Conservation (phyloP, 331 rosid species). For the Erythrophleum ivorense region DNA sequence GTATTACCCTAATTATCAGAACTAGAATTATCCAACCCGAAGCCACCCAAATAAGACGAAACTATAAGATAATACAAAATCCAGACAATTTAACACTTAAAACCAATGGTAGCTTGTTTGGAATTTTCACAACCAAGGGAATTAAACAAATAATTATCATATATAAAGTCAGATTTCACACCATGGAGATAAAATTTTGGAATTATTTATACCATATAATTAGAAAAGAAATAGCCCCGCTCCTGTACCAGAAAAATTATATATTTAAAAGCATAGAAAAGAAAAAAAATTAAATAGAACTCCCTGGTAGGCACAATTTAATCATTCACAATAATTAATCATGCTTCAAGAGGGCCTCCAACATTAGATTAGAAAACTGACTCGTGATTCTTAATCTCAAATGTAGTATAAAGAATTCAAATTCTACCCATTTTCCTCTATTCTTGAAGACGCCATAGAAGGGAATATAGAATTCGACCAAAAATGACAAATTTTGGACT, state of each 20-base stretch:
- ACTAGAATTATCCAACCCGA: not conserved
- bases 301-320: too few species aligned
- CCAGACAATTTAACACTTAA: not conserved
- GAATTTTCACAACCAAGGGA: not conserved
- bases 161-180: not conserved
- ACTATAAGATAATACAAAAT: not conserved
- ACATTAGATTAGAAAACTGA: not conserved
- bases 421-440: not conserved
- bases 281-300: too few species aligned
- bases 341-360: not conserved
- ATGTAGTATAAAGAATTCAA: not conserved
- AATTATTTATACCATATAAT: not conserved
- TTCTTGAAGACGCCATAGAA: not conserved
- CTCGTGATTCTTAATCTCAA: too few species aligned
- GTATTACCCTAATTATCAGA: not conserved
- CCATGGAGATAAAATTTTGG: not conserved
- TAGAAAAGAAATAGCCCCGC: not conserved
- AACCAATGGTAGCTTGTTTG: not conserved
- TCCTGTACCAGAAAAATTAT: not conserved
- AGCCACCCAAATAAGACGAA: not conserved
- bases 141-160: not conserved
- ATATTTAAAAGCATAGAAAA: not conserved
- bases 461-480: not conserved
- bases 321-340: not conserved
- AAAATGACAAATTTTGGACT: not conserved